phyloP scores from a whole-genome alignment of 2,329 filamentous ascomycete genomes.

The Trichoderma simmonsii region DNA sequence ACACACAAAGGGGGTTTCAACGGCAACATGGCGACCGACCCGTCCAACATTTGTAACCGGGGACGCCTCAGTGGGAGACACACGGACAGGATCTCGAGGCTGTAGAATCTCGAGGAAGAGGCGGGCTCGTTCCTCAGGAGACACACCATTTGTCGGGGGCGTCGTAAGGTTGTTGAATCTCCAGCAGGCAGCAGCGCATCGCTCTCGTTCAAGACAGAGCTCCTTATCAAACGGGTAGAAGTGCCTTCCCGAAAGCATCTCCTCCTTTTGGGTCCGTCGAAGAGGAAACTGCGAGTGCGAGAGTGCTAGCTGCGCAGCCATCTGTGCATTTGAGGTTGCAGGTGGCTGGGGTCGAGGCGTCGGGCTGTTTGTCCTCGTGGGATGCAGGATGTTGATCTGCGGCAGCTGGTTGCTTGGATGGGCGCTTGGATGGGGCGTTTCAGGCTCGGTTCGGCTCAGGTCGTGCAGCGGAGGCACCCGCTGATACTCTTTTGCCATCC shows the following conservation, averaged over 20 bases:
- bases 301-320: conserved; percentile 57
- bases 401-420: conserved; percentile 52
- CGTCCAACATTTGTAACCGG: conserved; percentile 54
- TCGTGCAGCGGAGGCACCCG: conserved; percentile 61
- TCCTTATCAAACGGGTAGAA: conserved; percentile 78
- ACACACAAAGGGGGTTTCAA: conserved; percentile 87
- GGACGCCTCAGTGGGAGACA: conserved; percentile 54
- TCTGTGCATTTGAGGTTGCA: conserved; percentile 46
- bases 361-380: conserved; percentile 49
- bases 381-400: conserved; percentile 56
- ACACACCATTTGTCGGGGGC: conserved; percentile 70
- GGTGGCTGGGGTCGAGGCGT: conserved; percentile 38
- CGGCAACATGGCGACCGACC: conserved; percentile 70
- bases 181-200: conserved; percentile 77
- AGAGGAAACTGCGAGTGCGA: conserved; percentile 52
- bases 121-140: conserved; percentile 62
- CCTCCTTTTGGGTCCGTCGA: conserved; percentile 72
- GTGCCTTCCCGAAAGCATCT: conserved; percentile 79
- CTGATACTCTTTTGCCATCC: conserved; percentile 56
- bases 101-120: conserved; percentile 71
- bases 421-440: conserved; percentile 50
- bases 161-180: conserved; percentile 77
- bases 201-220: conserved; percentile 77
- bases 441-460: conserved; percentile 52
- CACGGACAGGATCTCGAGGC: conserved; percentile 54